A percentile compares a stretch with the other conserved stretches of the same genome.
Evolutionary conservation across 2,329 filamentous ascomycete species (phyloP).

Genomic region (Endothia cerciana): DNA sequence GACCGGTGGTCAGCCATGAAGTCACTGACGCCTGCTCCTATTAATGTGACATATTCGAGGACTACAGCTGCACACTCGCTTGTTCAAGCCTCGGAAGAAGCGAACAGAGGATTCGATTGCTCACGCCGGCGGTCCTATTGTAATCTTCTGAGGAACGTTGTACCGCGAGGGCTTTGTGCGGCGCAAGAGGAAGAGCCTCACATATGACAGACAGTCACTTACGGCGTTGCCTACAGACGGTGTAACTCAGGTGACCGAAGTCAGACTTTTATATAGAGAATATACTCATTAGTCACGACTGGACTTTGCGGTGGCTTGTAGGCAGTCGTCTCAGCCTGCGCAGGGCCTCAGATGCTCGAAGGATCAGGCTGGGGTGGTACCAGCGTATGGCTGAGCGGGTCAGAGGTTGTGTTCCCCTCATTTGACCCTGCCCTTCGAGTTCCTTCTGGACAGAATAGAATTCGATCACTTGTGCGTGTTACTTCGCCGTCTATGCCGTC

Average conservation of each 20-base stretch:
- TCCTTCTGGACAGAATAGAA: not conserved
- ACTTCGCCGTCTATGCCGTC: not conserved
- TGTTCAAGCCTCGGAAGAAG: not conserved
- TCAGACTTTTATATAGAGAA: not conserved
- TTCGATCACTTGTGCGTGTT: not conserved
- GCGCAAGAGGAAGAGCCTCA: slow-evolving; percentile 4
- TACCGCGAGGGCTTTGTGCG: not conserved
- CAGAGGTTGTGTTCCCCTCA: not conserved
- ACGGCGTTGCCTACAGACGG: not conserved
- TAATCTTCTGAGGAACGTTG: not conserved
- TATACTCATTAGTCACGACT: not conserved
- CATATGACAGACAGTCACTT: not conserved
- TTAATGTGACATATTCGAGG: too few species aligned
- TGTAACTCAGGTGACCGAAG: not conserved
- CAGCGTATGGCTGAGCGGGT: not conserved
- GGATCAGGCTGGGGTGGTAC: not conserved
- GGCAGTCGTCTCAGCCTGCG: not conserved
- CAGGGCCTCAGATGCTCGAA: not conserved
- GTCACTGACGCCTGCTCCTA: too few species aligned
- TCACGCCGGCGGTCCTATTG: not conserved
- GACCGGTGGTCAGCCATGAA: too few species aligned
- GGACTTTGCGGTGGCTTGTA: not conserved
- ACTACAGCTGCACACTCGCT: not conserved
- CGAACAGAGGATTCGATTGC: not conserved
- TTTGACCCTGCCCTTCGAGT: not conserved